Evolutionary conservation across 2,329 filamentous ascomycete species (phyloP), one percentile per base, ranked within the genome.

Genomic region (Pseudopithomyces maydicus): DNA sequence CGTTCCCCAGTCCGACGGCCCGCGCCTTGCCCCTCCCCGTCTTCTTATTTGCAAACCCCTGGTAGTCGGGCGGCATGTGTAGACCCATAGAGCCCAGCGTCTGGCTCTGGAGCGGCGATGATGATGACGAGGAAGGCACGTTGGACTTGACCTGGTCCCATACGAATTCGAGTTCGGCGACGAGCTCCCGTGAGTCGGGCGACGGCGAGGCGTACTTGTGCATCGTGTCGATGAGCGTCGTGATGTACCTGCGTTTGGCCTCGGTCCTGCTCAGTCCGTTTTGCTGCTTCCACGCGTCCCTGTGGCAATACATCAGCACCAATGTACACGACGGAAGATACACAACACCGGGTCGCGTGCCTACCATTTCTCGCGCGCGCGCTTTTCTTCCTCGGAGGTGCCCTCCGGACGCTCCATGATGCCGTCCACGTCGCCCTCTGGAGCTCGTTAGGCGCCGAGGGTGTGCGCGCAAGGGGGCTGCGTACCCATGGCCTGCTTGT

Each of bases 131-230:
- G 17, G 89, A 86, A 11, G 86, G 76, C 8, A 82, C 86, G 68
- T 94, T 97, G 66, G 89, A 90, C 76, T 95, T 96, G 67, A 99
- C 94, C 75, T 98, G 95, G 67, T 97, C 92, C 95, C 95, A 99
- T 38, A 99, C 94, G 69, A 98, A 99, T 78, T 99, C 95, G n/a
- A 99, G 85, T 76, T 99, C 95, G 10, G 88, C 84, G 36, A 98
- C 93, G 38, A 99, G 83, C 77, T 96, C 93, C 57, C 89, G 85
- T 7, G 92, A 92, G 73, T 97, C 92, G 47, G 88, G 84, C 17
- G 92, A 97, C 39, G 89, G 84, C 42, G 84, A 95, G 48, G 95
- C 95, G 80, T 96, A 98, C 72, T 88, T 86, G 80, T 97, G 93
- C 93, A 99, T 98, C 1, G 93, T 98, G 68, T 94, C 90, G 75